Evolutionary conservation across 2,329 filamentous ascomycete genomes (phyloP).

Genomic region (Magnaporthales sp.): DNA sequence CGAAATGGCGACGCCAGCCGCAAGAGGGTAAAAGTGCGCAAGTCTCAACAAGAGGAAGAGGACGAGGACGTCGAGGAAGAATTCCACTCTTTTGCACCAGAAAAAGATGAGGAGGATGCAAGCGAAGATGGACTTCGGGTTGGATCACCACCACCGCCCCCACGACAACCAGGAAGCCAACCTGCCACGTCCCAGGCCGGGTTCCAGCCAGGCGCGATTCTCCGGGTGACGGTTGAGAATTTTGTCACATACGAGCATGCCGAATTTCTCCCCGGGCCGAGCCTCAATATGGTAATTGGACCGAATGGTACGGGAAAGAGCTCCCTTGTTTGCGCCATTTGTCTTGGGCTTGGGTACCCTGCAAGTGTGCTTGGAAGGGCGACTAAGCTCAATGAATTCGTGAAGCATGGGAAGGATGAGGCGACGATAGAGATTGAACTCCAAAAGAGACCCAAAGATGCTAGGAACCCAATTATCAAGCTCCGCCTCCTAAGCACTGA

Average conservation of each 20-base stretch:
- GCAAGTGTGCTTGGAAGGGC: conserved; percentile 78
- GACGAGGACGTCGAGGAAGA: conserved; percentile 10
- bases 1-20: conserved; percentile 20
- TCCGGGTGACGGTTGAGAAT: conserved; percentile 75
- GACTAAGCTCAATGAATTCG: conserved; percentile 77
- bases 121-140: conserved; percentile 11
- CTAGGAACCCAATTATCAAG: conserved; percentile 62
- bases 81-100: conserved; percentile 11
- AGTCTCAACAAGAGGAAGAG: conserved; percentile 3
- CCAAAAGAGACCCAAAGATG: conserved; percentile 50
- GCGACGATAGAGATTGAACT: conserved; percentile 89
- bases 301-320: conserved; percentile 99
- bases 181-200: conserved; percentile 15
- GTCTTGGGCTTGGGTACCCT: conserved; percentile 79
- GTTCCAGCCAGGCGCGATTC: conserved; percentile 73
- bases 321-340: conserved; percentile 93
- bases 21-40: conserved; percentile 10
- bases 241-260: conserved; percentile 94
- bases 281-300: conserved; percentile 96
- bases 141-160: not conserved
- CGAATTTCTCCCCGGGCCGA: conserved; percentile 85
- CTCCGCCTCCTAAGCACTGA: conserved; percentile 67
- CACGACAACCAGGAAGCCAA: conserved; percentile 6
- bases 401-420: conserved; percentile 75
- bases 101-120: conserved; percentile 13